Evolutionary conservation across 768 basidiomycete species (phyloP), one percentile per base, ranked within the genome.

Genomic region (Phaeolepiota aurea): DNA sequence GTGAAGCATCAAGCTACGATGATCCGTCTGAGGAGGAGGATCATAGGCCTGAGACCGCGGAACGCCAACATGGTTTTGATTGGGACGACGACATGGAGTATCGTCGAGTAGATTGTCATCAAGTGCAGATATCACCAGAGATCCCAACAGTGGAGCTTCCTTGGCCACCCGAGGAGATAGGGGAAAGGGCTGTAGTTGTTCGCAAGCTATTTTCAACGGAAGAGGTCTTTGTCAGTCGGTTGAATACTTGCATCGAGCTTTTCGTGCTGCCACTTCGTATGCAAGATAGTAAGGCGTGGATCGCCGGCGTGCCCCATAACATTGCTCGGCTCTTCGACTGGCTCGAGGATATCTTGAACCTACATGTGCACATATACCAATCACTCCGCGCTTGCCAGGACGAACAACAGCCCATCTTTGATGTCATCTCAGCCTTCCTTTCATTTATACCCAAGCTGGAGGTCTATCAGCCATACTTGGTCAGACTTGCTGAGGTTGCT

Each of bases 381-480:
- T 58, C 70, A 1, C 54, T 87, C 45, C 63, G 10, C 53, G 66
- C 20, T 62, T 69, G 14, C 55, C 66, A 12, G 53, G 57, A 32
- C 66, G 30, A 72, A 44, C 55, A 62, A 38, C 58, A 71, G 1
- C 58, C 73, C 34, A 58, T 83, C 11, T 63, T 66, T 38, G 58
- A 69, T 13, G 57, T 91, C 20, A 79, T 85, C 5, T 73, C 76
- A 9, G 59, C 67, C 0, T 59, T 93, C 20, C 65, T 76, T 4
- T 55, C 62, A 1, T 84, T 84, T 53, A 71, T 91, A 11, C 63
- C 74, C 1, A 71, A 68, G 33, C 61, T 91, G 21, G 87, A 93
- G 56, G 74, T 87, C 5, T 88, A 96, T 49, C 88, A 91, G 56
- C 84, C 88, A 14, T 94, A 92, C 58, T 62, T 94, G 3, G 80